phyloP scores from a whole-genome alignment of 140 eudicot genomes.

The Cichorium intybus region DNA sequence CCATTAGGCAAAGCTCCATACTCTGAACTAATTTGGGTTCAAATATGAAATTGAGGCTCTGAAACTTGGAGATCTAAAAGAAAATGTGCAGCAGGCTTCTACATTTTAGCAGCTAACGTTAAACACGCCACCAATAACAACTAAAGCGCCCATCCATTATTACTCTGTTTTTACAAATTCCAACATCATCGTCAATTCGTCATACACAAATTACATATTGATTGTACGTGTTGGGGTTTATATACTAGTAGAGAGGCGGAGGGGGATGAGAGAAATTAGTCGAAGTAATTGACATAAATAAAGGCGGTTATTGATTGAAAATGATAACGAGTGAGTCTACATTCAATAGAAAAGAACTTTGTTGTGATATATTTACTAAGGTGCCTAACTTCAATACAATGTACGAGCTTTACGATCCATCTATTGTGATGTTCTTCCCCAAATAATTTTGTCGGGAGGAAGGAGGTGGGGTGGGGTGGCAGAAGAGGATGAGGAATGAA shows the following conservation, averaged over 20 bases:
- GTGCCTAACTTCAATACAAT: slow-evolving; percentile 92
- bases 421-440: slow-evolving; percentile 91
- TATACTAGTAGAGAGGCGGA: slow-evolving; percentile 34
- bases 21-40: slow-evolving; percentile 49
- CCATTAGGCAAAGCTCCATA: slow-evolving; percentile 65
- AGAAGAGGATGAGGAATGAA: no score
- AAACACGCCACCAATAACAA: slow-evolving; percentile 57
- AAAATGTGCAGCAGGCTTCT: slow-evolving; percentile 43
- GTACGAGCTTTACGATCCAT: slow-evolving; percentile 91
- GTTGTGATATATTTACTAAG: slow-evolving; percentile 86
- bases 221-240: no score
- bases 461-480: no score
- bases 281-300: slow-evolving; percentile 62
- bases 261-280: slow-evolving; percentile 50
- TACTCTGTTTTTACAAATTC: slow-evolving; percentile 19
- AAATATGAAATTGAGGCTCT: slow-evolving; percentile 40
- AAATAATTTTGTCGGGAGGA: no score
- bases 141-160: slow-evolving; percentile 47
- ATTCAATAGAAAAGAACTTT: slow-evolving; percentile 55
- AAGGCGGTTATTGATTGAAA: slow-evolving; percentile 55
- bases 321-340: slow-evolving; percentile 43
- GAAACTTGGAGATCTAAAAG: slow-evolving; percentile 51
- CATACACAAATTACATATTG: background rate
- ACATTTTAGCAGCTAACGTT: slow-evolving; percentile 67
- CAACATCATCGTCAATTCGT: background rate